Percentiles rank a stretch among this genome's conserved stretches.
Evolutionary conservation across 164 flowering plant species (phyloP).

Genomic region (Piper betle): DNA sequence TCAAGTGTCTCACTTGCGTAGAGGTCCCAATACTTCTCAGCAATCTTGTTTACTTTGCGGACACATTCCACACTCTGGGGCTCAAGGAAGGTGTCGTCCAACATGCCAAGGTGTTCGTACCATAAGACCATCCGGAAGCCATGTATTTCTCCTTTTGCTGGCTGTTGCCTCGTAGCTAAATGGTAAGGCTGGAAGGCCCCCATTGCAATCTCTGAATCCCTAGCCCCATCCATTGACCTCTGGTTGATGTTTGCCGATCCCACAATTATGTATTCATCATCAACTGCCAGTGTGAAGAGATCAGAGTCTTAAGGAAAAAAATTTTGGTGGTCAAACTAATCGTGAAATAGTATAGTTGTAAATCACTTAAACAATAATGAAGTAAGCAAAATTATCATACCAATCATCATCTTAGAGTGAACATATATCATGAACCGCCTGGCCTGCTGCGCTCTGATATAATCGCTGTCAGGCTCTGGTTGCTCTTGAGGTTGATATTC

Average conservation of each 20-base stretch:
- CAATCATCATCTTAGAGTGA: conserved; percentile 70
- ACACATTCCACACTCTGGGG: conserved; percentile 51
- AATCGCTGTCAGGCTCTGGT: conserved; percentile 40
- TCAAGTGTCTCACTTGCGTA: conserved; percentile 29
- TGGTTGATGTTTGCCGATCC: conserved; percentile 86
- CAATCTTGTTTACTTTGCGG: conserved; percentile 35
- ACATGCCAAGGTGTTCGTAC: conserved; percentile 62
- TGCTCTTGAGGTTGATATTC: conserved; percentile 37
- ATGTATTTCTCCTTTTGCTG: conserved; percentile 55
- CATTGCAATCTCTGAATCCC: conserved; percentile 83
- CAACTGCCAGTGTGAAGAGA: too few relatives aligned
- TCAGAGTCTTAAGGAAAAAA: too few relatives aligned
- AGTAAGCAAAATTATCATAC: conserved; percentile 29
- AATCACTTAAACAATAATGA: too few relatives aligned
- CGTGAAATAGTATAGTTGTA: too few relatives aligned
- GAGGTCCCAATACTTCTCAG: conserved; percentile 39
- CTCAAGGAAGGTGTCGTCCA: conserved; percentile 23
- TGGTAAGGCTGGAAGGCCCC: conserved; percentile 70
- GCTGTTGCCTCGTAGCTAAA: conserved; percentile 20
- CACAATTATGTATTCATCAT: conserved; percentile 72
- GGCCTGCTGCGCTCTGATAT: conserved; percentile 39
- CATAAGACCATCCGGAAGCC: conserved; percentile 74
- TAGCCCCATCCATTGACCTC: conserved; percentile 70
- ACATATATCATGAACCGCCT: conserved; percentile 70
- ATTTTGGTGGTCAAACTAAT: too few relatives aligned